Percentiles rank a stretch among this genome's conserved stretches.
These are phyloP conservation scores for Carex cristatella DNA, from an alignment of 176 grass and related monocot genomes.

Conservation along the genomic window DNA sequence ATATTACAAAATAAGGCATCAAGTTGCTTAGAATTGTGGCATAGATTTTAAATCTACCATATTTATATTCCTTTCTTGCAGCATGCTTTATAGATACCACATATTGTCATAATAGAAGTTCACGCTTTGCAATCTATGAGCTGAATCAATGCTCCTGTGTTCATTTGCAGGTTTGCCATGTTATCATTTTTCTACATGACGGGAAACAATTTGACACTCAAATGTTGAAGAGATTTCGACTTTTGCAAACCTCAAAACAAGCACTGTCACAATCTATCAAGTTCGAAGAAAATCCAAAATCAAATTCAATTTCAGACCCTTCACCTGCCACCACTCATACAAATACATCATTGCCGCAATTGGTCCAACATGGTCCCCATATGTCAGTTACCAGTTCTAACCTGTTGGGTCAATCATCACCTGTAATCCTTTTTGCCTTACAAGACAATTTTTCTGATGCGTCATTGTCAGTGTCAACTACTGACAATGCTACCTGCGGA, in stretches of 20 bases:
- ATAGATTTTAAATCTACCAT: not conserved
- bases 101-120: not conserved
- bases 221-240: slow-evolving; percentile 62
- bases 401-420: slow-evolving; percentile 58
- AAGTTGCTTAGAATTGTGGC: not conserved
- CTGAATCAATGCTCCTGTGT: not conserved
- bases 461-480: slow-evolving; percentile 25
- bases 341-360: slow-evolving; percentile 45
- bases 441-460: slow-evolving; percentile 49
- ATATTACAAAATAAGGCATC: not conserved
- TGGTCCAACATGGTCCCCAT: slow-evolving; percentile 29
- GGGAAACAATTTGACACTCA: slow-evolving; percentile 60
- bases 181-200: slow-evolving; percentile 86
- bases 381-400: slow-evolving; percentile 38
- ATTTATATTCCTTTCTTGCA: not conserved
- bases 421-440: slow-evolving; percentile 88
- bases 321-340: slow-evolving; percentile 32
- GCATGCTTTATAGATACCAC: not conserved
- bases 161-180: slow-evolving; percentile 69
- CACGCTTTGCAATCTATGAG: not conserved
- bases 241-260: slow-evolving; percentile 85
- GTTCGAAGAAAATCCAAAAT: slow-evolving; percentile 20
- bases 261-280: slow-evolving; percentile 57
- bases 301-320: slow-evolving; percentile 23
- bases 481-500: slow-evolving; percentile 40